Evolutionary conservation across 192 early-diverging fungal species (phyloP).

Genomic region (Podila clonocystis): DNA sequence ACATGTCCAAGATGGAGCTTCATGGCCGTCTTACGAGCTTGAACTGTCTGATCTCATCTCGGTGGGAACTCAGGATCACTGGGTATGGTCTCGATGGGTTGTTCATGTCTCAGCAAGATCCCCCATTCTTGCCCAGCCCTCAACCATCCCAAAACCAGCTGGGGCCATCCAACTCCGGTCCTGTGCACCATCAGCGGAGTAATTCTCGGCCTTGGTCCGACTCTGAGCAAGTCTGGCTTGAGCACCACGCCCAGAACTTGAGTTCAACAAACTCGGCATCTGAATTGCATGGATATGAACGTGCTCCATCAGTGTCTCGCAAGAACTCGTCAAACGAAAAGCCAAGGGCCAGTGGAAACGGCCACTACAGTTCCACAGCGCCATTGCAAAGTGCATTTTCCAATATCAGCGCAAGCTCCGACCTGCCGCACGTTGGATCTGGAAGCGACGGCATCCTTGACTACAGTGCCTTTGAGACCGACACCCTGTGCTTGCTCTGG

Average conservation of each 20-base stretch:
- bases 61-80: slow-evolving; percentile 58
- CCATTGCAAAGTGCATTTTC: neutral
- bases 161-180: neutral
- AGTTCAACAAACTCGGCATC: too few relatives aligned
- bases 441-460: slow-evolving; percentile 21
- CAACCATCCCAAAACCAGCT: neutral
- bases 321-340: neutral
- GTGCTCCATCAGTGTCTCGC: too few relatives aligned
- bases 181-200: neutral
- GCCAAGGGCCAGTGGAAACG: slow-evolving; percentile 6
- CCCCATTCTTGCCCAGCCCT: neutral
- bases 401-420: slow-evolving; percentile 3
- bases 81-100: slow-evolving; percentile 53
- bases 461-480: neutral
- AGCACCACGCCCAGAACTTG: neutral
- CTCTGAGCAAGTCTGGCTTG: neutral
- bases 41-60: slow-evolving; percentile 51
- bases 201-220: neutral
- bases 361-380: slow-evolving; percentile 5
- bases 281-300: too few relatives aligned
- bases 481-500: slow-evolving; percentile 42
- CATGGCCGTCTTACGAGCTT: slow-evolving; percentile 54
- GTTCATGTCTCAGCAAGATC: slow-evolving; percentile 30
- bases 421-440: slow-evolving; percentile 8
- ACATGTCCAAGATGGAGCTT: slow-evolving; percentile 53